phyloP scores from a whole-genome alignment of 345 rosid genomes.

The Syzygium jambos region DNA sequence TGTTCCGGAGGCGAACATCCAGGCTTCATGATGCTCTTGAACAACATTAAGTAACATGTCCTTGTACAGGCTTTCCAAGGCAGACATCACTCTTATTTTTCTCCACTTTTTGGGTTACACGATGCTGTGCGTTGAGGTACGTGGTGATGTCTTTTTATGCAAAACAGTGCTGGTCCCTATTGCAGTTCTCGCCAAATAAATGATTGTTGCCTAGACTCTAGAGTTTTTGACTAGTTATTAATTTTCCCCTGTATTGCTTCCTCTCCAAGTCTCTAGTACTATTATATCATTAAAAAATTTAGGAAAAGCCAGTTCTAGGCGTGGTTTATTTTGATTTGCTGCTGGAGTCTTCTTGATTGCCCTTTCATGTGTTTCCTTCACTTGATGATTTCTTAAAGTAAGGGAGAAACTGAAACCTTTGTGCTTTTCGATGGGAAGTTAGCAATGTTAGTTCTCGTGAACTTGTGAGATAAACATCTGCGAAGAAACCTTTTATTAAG shows the following conservation, averaged over 20 bases:
- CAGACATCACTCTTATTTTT: not conserved
- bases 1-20: slow-evolving; percentile 49
- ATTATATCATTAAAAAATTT: not conserved
- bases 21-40: slow-evolving; percentile 42
- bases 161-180: not conserved
- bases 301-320: not conserved
- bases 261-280: not conserved
- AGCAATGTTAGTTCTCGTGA: not conserved
- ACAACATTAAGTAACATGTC: slow-evolving; percentile 18
- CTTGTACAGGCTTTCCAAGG: not conserved
- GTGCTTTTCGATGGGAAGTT: not conserved
- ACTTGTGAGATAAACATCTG: not conserved
- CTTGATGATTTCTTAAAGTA: not conserved
- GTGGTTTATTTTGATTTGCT: not conserved
- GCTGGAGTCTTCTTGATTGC: not conserved
- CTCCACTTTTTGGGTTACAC: not conserved
- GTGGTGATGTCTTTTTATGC: not conserved
- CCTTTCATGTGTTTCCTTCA: not conserved
- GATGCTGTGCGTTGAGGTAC: not conserved
- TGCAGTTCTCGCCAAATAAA: not conserved
- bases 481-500: not conserved
- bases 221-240: not conserved
- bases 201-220: not conserved
- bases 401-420: not conserved
- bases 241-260: not conserved